Conservation (phyloP, 164 flowering plant genomes). For the Nelumbo lutea region DNA sequence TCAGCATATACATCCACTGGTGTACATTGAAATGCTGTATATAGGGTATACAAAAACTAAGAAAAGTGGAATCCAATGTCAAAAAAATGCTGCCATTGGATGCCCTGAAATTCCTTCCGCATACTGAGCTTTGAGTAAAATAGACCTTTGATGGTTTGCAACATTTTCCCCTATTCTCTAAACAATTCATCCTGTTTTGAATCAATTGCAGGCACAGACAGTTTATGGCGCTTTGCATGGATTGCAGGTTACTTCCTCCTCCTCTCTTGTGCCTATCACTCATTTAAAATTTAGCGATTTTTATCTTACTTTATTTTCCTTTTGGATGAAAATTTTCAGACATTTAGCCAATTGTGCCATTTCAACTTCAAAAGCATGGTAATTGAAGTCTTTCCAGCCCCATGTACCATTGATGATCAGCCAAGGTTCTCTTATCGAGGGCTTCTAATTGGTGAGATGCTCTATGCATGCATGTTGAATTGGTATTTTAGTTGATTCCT, state of each 20-base stretch:
- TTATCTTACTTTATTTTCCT: not conserved
- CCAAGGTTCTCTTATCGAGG: slow-evolving; percentile 86
- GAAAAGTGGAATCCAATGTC: too few relatives aligned
- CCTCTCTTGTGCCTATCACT: not conserved
- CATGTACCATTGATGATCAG: slow-evolving; percentile 63
- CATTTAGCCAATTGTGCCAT: slow-evolving; percentile 76
- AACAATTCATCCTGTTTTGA: slow-evolving; percentile 4
- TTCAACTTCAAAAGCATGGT: slow-evolving; percentile 47
- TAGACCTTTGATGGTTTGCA: too few relatives aligned
- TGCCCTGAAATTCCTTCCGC: too few relatives aligned
- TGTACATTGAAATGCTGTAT: too few relatives aligned
- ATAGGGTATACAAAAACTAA: too few relatives aligned
- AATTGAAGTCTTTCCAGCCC: slow-evolving; percentile 51
- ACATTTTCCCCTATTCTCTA: not conserved
- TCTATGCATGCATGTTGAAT: not conserved
- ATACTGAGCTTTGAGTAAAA: too few relatives aligned
- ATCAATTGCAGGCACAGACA: slow-evolving; percentile 65
- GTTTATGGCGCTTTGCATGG: slow-evolving; percentile 93
- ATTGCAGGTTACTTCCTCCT: slow-evolving; percentile 51
- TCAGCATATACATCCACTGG: too few relatives aligned
- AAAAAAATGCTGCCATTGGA: too few relatives aligned
- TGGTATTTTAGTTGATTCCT: too few relatives aligned
- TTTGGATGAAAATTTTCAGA: slow-evolving; percentile 38
- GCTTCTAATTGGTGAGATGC: slow-evolving; percentile 69
- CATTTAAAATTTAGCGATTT: too few relatives aligned